Conservation (phyloP, 2,329 filamentous ascomycete genomes). For the Microcyclospora tardicrescens region DNA sequence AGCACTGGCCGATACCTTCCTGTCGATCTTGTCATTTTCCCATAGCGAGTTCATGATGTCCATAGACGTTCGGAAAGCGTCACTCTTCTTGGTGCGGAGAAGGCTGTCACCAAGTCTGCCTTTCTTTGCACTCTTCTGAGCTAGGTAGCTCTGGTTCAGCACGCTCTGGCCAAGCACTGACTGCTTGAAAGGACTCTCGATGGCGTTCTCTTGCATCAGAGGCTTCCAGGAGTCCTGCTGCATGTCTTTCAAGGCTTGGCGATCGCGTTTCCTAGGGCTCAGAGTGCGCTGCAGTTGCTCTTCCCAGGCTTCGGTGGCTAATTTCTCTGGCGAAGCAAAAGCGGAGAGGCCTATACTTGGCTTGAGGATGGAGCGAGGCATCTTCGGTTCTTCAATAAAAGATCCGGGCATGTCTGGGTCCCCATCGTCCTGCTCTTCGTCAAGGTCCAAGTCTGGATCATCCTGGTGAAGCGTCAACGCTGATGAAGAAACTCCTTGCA, state of each 20-base stretch:
- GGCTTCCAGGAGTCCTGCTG: constrained; percentile 46
- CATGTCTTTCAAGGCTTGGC: constrained; percentile 54
- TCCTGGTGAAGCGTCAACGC: constrained; percentile 17
- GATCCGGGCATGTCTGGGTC: constrained; percentile 66
- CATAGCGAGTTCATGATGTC: constrained; percentile 95
- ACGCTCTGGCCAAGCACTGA: constrained; percentile 54
- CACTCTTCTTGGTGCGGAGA: constrained; percentile 20
- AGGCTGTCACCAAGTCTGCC: constrained; percentile 10
- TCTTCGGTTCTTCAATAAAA: constrained; percentile 58
- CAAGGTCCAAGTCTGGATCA: constrained; percentile 31
- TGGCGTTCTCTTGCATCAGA: constrained; percentile 23
- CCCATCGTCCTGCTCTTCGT: constrained; percentile 59
- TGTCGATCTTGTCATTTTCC: constrained; percentile 51
- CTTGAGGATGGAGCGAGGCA: constrained; percentile 39
- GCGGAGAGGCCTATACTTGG: constrained; percentile 19
- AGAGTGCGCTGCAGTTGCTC: constrained; percentile 89
- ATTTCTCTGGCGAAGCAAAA: constrained; percentile 42
- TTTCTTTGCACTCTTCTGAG: constrained; percentile 22
- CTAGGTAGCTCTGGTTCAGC: constrained; percentile 21
- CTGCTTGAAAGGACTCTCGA: constrained; percentile 56
- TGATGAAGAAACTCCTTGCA: constrained; percentile 17
- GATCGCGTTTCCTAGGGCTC: constrained; percentile 84
- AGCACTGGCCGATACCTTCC: constrained; percentile 8
- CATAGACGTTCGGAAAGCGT: constrained; percentile 74
- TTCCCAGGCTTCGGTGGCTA: constrained; percentile 69